phyloP scores from a whole-genome alignment of 768 basidiomycete genomes.

The Antrodiella citrinella region DNA sequence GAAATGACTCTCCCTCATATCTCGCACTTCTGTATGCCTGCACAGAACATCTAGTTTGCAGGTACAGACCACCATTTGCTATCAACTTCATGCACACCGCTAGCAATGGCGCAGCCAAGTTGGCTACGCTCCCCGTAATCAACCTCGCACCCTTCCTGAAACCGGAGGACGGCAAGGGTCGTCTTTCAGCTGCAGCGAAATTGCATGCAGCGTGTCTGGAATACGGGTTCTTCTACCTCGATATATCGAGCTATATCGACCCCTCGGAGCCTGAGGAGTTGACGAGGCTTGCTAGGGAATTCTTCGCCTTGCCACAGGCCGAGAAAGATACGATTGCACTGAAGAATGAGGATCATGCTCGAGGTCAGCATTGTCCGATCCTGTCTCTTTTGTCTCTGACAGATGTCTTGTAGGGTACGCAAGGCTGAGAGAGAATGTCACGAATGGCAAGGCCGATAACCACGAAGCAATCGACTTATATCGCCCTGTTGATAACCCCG shows the following conservation, averaged over 20 bases:
- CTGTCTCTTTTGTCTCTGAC: too few species aligned
- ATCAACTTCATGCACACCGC: not conserved
- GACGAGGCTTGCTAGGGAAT: constrained; percentile 52
- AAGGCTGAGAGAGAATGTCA: constrained; percentile 76
- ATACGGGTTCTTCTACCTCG: constrained; percentile 87
- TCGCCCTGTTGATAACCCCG: constrained; percentile 58
- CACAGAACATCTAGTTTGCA: too few species aligned
- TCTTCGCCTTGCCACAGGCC: constrained; percentile 60
- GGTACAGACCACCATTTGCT: too few species aligned
- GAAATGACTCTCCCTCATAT: too few species aligned
- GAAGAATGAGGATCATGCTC: constrained; percentile 58
- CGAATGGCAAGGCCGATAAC: constrained; percentile 75
- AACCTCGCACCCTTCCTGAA: constrained; percentile 59
- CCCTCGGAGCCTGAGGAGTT: constrained; percentile 58
- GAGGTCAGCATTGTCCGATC: constrained; percentile 58
- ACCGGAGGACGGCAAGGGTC: constrained; percentile 28
- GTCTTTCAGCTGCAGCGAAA: constrained; percentile 38
- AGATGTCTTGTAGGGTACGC: constrained; percentile 54
- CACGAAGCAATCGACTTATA: constrained; percentile 86
- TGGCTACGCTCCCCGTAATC: constrained; percentile 55
- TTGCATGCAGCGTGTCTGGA: constrained; percentile 69
- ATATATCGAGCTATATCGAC: constrained; percentile 53
- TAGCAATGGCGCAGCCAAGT: constrained; percentile 6
- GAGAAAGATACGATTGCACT: constrained; percentile 61
- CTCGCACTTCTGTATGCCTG: too few species aligned